Evolutionary conservation across 768 basidiomycete genomes (phyloP).

Genomic region (Trametes cingulata): DNA sequence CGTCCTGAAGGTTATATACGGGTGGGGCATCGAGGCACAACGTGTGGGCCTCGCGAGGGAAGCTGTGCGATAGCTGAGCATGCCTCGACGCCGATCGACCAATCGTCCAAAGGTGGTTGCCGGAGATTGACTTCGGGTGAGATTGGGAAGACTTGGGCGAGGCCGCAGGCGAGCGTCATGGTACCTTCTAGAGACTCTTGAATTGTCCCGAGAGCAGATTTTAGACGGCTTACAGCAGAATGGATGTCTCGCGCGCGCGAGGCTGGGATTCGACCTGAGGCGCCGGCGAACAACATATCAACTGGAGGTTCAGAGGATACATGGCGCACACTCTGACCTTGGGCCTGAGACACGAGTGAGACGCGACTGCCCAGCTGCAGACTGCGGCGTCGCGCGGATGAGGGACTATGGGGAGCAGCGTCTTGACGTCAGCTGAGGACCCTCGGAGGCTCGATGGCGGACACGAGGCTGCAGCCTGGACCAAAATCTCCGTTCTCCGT

Average conservation of each 20-base stretch:
- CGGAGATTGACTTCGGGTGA: neutral
- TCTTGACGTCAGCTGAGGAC: neutral
- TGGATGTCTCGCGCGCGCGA: too few species aligned
- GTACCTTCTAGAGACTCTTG: neutral
- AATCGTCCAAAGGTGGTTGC: neutral
- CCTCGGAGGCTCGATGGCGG: too few species aligned
- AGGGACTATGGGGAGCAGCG: neutral
- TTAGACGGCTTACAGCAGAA: neutral
- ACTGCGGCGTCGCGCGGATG: neutral
- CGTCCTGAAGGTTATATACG: conserved; percentile 1
- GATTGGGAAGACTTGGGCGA: neutral
- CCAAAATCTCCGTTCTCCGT: too few species aligned
- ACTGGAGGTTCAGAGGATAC: too few species aligned
- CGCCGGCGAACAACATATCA: too few species aligned
- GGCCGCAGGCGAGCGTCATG: too few species aligned
- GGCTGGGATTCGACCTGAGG: too few species aligned
- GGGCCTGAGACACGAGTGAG: too few species aligned
- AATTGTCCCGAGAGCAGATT: neutral
- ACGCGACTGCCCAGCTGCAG: too few species aligned
- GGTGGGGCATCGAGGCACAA: conserved; percentile 3
- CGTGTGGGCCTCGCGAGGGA: conserved; percentile 13
- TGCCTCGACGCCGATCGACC: neutral
- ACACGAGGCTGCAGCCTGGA: too few species aligned
- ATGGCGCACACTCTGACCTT: too few species aligned
- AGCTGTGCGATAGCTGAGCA: neutral